A percentile compares a stretch with the other conserved stretches of the same genome.
These are phyloP conservation scores for Solanum sejunctum DNA, from an alignment of 257 asterid species.

Conservation along the genomic window DNA sequence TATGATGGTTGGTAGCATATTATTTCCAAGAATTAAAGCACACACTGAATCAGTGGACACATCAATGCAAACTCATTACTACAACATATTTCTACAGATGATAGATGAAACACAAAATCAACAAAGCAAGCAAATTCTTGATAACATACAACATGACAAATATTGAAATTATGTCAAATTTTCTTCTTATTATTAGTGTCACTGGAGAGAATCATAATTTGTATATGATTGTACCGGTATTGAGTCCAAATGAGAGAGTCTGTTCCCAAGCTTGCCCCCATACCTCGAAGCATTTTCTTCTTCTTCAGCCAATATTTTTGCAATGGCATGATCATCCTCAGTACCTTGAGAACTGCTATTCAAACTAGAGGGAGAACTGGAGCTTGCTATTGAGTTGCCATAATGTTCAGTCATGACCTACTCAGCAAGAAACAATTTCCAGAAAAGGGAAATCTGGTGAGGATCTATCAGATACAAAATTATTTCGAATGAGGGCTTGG, in stretches of 20 bases:
- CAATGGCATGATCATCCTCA: slow-evolving; percentile 93
- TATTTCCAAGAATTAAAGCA: neutral
- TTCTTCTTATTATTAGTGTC: neutral
- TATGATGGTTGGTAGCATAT: slow-evolving; percentile 2
- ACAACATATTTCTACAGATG: neutral
- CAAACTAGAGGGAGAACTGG: slow-evolving; percentile 61
- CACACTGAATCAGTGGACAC: neutral
- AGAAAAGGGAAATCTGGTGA: neutral
- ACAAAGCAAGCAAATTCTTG: neutral
- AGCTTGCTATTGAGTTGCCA: slow-evolving; percentile 30
- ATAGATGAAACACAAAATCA: neutral
- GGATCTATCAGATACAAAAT: neutral
- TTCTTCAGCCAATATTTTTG: slow-evolving; percentile 62
- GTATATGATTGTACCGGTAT: slow-evolving; percentile 42
- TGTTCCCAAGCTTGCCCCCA: slow-evolving; percentile 52
- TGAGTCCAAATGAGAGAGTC: slow-evolving; percentile 89
- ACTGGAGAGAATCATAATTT: neutral
- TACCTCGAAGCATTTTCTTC: slow-evolving; percentile 23
- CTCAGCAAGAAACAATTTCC: neutral
- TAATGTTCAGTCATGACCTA: slow-evolving; percentile 27
- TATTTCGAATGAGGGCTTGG: neutral
- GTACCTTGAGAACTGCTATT: slow-evolving; percentile 69
- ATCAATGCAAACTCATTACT: neutral
- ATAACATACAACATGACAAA: neutral
- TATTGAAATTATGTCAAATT: neutral